These are phyloP conservation scores for Alternaria conjuncta DNA, from an alignment of 2,329 filamentous ascomycete species.

Conservation along the genomic window DNA sequence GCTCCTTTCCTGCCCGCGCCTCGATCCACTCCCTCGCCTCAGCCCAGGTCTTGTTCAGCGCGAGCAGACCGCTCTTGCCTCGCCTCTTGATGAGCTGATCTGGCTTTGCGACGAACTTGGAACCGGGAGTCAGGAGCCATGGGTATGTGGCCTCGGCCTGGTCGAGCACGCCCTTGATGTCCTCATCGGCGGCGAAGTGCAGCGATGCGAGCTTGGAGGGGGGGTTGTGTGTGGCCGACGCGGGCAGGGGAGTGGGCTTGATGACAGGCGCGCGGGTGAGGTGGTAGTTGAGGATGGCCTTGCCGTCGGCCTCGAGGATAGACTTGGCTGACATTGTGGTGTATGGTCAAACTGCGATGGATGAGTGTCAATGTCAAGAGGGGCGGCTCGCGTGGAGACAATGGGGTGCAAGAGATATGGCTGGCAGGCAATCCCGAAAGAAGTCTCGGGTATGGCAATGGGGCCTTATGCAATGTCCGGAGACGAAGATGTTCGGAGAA, in stretches of 20 bases:
- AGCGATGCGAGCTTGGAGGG: slow-evolving; percentile 89
- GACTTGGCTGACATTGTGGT: slow-evolving; percentile 89
- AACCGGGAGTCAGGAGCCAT: slow-evolving; percentile 82
- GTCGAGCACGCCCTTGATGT: slow-evolving; percentile 83
- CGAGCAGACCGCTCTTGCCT: slow-evolving; percentile 96
- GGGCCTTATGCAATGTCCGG: slow-evolving; percentile 28
- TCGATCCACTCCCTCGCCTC: slow-evolving; percentile 95
- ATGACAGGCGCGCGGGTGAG: slow-evolving; percentile 96
- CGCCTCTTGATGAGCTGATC: slow-evolving; percentile 99
- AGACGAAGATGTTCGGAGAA: slow-evolving; percentile 20
- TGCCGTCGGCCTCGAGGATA: slow-evolving; percentile 98
- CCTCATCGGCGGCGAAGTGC: slow-evolving; percentile 88
- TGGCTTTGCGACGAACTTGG: slow-evolving; percentile 98
- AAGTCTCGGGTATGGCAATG: slow-evolving; percentile 24
- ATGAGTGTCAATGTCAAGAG: slow-evolving; percentile 29
- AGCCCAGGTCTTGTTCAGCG: slow-evolving; percentile 95
- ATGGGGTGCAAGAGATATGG: slow-evolving; percentile 9
- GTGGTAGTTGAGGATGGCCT: slow-evolving; percentile 99
- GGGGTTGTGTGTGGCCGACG: slow-evolving; percentile 86
- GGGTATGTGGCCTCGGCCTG: slow-evolving; percentile 97
- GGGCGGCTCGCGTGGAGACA: slow-evolving; percentile 21
- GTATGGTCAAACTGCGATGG: slow-evolving; percentile 27
- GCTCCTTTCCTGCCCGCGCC: slow-evolving; percentile 86
- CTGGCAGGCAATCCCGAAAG: slow-evolving; percentile 16
- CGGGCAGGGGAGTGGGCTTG: slow-evolving; percentile 93